These are phyloP conservation scores for Colletotrichum sp. DNA, from an alignment of 2,329 filamentous ascomycete genomes.

Conservation along the genomic window DNA sequence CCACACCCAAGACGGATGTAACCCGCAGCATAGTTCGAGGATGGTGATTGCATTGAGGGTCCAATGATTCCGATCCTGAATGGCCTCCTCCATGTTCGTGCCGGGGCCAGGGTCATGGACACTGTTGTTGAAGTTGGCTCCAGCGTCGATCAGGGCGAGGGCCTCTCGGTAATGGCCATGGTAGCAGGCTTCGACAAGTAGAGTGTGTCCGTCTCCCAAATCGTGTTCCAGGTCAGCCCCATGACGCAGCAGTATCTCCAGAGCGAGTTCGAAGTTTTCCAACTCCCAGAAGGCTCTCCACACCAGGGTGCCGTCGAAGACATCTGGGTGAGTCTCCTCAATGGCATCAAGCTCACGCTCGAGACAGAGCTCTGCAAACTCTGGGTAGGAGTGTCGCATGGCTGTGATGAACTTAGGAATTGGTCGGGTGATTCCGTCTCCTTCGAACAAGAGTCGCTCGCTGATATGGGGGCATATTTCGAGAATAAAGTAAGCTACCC, in stretches of 20 bases:
- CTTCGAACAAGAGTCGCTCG: fast-evolving
- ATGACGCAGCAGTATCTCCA: not conserved
- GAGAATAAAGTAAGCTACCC: not conserved
- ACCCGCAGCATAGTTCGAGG: not conserved
- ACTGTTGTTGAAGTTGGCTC: not conserved
- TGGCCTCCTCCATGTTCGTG: not conserved
- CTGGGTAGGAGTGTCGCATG: not conserved
- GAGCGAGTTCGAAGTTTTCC: not conserved
- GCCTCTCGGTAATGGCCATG: not conserved
- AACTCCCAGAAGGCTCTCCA: not conserved
- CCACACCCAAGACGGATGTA: fast-evolving
- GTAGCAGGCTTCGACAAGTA: not conserved
- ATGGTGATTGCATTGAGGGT: not conserved
- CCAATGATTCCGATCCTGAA: too few relatives aligned
- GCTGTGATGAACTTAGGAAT: not conserved
- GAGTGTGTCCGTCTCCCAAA: not conserved
- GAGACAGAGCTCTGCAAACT: not conserved
- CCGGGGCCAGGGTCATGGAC: not conserved
- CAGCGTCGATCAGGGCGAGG: not conserved
- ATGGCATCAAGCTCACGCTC: not conserved
- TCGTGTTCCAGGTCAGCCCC: not conserved
- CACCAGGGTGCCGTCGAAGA: fast-evolving
- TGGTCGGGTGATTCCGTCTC: fast-evolving
- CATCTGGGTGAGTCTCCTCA: not conserved
- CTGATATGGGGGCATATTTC: not conserved